Conservation (phyloP, 2,329 filamentous ascomycete species). For the Aspergillus cejpii region DNA sequence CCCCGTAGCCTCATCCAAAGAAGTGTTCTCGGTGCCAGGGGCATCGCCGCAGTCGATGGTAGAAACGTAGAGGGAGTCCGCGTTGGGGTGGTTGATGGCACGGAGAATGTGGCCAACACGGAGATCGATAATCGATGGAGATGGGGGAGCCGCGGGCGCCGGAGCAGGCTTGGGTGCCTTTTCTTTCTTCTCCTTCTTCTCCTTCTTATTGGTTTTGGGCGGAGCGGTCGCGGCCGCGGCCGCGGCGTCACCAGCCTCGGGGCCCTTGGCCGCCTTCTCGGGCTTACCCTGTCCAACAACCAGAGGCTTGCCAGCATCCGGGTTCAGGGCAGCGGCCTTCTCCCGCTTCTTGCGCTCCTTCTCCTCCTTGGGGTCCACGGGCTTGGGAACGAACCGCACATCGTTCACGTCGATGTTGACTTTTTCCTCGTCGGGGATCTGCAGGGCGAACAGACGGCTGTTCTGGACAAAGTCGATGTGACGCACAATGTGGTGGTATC, state of each 20-base stretch:
- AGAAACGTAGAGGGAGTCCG: constrained; percentile 89
- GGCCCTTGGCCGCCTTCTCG: constrained; percentile 41
- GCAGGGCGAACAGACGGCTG: constrained; percentile 62
- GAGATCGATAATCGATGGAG: constrained; percentile 83
- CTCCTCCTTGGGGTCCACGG: constrained; percentile 84
- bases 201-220: constrained; percentile 47
- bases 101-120: constrained; percentile 96
- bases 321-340: constrained; percentile 52
- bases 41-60: constrained; percentile 92
- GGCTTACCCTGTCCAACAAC: constrained; percentile 37
- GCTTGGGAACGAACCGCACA: constrained; percentile 80
- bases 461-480: constrained; percentile 95
- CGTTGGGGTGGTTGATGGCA: constrained; percentile 90
- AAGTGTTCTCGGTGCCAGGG: constrained; percentile 77
- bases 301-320: constrained; percentile 29
- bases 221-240: constrained; percentile 20
- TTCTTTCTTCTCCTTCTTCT: constrained; percentile 66
- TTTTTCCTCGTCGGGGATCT: constrained; percentile 66
- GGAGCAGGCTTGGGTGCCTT: constrained; percentile 71
- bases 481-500: constrained; percentile 84
- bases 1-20: constrained; percentile 69
- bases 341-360: constrained; percentile 97
- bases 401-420: constrained; percentile 70
- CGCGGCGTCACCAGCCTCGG: constrained; percentile 48
- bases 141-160: constrained; percentile 65